These are phyloP conservation scores for Butyriboletus appendiculatus DNA, from an alignment of 1,284 basidiomycete species.

Conservation along the genomic window DNA sequence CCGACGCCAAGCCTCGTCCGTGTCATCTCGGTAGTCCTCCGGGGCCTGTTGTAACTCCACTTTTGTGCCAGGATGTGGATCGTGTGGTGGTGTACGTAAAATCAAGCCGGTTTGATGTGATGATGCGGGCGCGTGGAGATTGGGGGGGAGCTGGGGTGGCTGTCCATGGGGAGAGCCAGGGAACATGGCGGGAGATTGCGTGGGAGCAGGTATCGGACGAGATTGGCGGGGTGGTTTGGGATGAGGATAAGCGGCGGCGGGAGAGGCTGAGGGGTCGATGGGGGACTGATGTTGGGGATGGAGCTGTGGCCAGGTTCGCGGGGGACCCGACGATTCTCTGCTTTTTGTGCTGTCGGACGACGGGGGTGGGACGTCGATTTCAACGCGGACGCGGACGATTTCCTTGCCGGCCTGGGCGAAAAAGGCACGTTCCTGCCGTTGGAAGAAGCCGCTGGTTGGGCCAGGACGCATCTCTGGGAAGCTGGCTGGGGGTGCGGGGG, in stretches of 20 bases:
- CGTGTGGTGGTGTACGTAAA: slow-evolving; percentile 49
- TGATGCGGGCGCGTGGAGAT: slow-evolving; percentile 41
- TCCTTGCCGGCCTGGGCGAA: slow-evolving; percentile 74
- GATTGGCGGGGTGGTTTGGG: slow-evolving; percentile 27
- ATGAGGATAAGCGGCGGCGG: slow-evolving; percentile 16
- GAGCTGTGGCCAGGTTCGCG: slow-evolving; percentile 31
- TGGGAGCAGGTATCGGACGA: slow-evolving; percentile 26
- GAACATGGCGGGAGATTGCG: slow-evolving; percentile 30
- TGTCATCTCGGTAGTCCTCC: slow-evolving; percentile 49
- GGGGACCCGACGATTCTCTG: slow-evolving; percentile 22
- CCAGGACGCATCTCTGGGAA: slow-evolving; percentile 53
- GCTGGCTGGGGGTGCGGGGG: slow-evolving; percentile 58
- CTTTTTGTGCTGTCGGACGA: slow-evolving; percentile 16
- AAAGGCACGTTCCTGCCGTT: slow-evolving; percentile 70
- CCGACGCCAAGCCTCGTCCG: slow-evolving; percentile 64
- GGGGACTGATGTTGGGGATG: slow-evolving; percentile 31
- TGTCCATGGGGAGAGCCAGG: slow-evolving; percentile 36
- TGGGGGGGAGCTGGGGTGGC: slow-evolving; percentile 41
- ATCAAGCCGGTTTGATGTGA: slow-evolving; percentile 37
- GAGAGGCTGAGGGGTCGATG: slow-evolving; percentile 17
- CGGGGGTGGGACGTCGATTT: slow-evolving; percentile 48
- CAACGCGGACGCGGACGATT: slow-evolving; percentile 68
- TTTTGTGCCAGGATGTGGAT: slow-evolving; percentile 37
- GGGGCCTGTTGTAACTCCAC: slow-evolving; percentile 39
- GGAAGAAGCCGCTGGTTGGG: slow-evolving; percentile 69